Evolutionary conservation across 2,329 filamentous ascomycete species (phyloP).

Genomic region (Pseudocercospora cruenta): DNA sequence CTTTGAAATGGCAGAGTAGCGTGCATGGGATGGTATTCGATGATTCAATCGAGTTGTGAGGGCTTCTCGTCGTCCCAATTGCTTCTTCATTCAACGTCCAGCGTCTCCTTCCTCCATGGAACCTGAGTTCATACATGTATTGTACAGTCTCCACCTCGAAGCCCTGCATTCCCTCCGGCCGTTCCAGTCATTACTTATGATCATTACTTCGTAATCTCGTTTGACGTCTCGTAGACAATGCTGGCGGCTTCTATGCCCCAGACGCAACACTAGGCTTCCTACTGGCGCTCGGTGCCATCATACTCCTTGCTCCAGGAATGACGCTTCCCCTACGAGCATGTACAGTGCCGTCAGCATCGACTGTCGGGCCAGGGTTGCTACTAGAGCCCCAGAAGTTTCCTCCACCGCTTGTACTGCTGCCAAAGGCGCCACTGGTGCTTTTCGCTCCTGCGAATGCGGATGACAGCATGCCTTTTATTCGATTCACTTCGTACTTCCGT

Average conservation of each 20-base stretch:
- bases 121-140: not conserved
- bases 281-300: conserved; percentile 30
- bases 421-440: conserved; percentile 8
- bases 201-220: not conserved
- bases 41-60: too few relatives aligned
- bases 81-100: not conserved
- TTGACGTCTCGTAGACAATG: not conserved
- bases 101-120: not conserved
- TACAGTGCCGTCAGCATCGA: conserved; percentile 26
- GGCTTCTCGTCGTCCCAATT: not conserved
- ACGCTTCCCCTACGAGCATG: conserved; percentile 30
- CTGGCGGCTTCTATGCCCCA: conserved; percentile 16
- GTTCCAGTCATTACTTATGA: not conserved
- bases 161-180: not conserved
- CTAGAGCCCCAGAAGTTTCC: conserved; percentile 19
- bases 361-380: conserved; percentile 12
- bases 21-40: too few relatives aligned
- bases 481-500: conserved; percentile 63
- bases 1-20: too few relatives aligned
- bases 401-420: conserved; percentile 10
- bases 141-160: not conserved
- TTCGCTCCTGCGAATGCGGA: conserved; percentile 54
- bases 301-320: conserved; percentile 30
- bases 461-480: conserved; percentile 66
- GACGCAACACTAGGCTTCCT: conserved; percentile 31